These are phyloP conservation scores for Pichia cactophila DNA, from an alignment of 1,139 yeast species.

Conservation along the genomic window DNA sequence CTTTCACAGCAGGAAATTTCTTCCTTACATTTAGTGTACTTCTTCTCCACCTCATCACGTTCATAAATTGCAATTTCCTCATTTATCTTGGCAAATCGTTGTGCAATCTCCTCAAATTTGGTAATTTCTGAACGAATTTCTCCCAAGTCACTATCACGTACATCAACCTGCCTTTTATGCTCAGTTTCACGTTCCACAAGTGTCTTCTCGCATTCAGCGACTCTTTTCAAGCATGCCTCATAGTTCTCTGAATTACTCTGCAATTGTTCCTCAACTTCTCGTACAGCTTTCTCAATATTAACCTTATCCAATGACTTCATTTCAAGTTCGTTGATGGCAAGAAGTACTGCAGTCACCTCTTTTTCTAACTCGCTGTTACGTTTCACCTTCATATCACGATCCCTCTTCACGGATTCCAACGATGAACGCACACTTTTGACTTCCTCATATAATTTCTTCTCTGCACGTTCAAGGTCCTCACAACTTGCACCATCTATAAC, in stretches of 20 bases:
- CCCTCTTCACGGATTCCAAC: constrained; percentile 38
- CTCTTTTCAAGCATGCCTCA: constrained; percentile 1
- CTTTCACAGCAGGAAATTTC: constrained; percentile 4
- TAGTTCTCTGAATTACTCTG: constrained; percentile 21
- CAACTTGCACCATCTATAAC: constrained; percentile 17
- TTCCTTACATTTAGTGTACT: constrained; percentile 9
- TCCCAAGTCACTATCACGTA: constrained; percentile 15
- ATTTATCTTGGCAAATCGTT: constrained; percentile 12
- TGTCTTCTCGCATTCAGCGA: constrained; percentile 5
- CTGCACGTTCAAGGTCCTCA: constrained; percentile 46
- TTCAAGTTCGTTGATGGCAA: constrained; percentile 50
- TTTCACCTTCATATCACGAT: constrained; percentile 42
- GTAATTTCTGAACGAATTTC: constrained; percentile 10
- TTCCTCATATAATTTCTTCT: constrained; percentile 34
- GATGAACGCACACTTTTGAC: constrained; percentile 40
- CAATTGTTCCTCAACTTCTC: constrained; percentile 27
- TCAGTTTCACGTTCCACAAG: constrained; percentile 12
- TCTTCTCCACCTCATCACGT: constrained; percentile 2
- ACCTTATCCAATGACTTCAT: constrained; percentile 38
- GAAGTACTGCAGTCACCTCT: constrained; percentile 48
- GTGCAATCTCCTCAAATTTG: constrained; percentile 11
- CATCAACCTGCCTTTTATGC: constrained; percentile 14
- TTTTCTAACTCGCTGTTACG: constrained; percentile 46
- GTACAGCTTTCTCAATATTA: constrained; percentile 30
- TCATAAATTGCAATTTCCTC: constrained; percentile 19